phyloP scores from a whole-genome alignment of 2,329 filamentous ascomycete species.

The Blastomyces parvus region DNA sequence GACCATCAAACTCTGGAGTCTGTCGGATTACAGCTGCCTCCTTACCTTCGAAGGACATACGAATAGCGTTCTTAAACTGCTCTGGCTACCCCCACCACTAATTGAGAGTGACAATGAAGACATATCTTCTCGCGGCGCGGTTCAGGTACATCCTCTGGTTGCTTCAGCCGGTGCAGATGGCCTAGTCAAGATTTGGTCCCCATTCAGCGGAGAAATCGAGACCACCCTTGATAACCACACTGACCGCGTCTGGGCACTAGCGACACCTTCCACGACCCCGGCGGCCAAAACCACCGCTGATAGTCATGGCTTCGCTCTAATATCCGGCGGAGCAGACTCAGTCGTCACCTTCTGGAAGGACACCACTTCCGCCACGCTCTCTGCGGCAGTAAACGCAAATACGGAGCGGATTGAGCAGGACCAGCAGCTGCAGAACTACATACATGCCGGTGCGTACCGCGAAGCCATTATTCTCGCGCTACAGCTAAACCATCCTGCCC shows the following conservation, averaged over 20 bases:
- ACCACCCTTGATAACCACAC: constrained; percentile 94
- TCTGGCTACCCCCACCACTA: constrained; percentile 60
- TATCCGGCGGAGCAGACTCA: constrained; percentile 86
- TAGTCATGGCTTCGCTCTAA: constrained; percentile 55
- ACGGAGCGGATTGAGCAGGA: constrained; percentile 83
- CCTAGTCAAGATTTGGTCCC: constrained; percentile 93
- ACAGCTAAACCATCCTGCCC: constrained; percentile 85
- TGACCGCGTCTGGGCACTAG: constrained; percentile 86
- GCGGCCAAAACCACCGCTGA: constrained; percentile 25
- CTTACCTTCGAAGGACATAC: constrained; percentile 94
- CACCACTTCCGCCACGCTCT: constrained; percentile 71
- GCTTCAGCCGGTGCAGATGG: constrained; percentile 88
- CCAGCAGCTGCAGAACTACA: constrained; percentile 87
- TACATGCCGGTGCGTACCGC: constrained; percentile 76
- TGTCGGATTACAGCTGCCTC: constrained; percentile 84
- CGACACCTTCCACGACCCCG: constrained; percentile 48
- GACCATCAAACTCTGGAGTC: constrained; percentile 88
- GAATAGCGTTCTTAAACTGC: constrained; percentile 86
- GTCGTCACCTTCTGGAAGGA: constrained; percentile 94
- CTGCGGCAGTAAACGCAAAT: constrained; percentile 61
- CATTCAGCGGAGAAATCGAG: constrained; percentile 70
- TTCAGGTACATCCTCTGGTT: constrained; percentile 39
- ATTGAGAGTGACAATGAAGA: constrained; percentile 28
- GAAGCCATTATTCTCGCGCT: constrained; percentile 87
- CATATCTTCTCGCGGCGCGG: constrained; percentile 22